Conservation (phyloP, 495 filamentous ascomycete genomes). For the Aspergillus carlsbadensis region DNA sequence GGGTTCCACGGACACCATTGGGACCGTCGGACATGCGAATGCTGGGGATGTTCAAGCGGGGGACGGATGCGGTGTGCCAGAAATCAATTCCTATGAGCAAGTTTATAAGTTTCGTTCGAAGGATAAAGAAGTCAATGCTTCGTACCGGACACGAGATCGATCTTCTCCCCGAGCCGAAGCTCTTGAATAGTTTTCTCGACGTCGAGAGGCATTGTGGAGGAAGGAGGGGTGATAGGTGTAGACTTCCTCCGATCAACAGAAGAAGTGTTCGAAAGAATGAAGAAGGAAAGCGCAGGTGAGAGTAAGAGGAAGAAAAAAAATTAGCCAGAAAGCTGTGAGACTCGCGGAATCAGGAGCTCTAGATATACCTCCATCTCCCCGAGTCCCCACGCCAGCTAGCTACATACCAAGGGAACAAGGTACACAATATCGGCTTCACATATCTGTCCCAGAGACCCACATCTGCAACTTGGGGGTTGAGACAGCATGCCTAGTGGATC, state of each 20-base stretch:
- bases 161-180: slow-evolving; percentile 62
- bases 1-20: slow-evolving; percentile 71
- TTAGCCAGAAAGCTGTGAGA: neutral
- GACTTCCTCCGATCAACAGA: slow-evolving; percentile 8
- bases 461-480: neutral
- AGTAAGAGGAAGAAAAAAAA: neutral
- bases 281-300: neutral
- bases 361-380: slow-evolving; percentile 10
- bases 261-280: neutral
- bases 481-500: neutral
- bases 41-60: slow-evolving; percentile 66
- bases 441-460: neutral
- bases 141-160: slow-evolving; percentile 58
- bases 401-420: neutral
- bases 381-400: neutral
- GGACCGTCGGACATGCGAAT: slow-evolving; percentile 71
- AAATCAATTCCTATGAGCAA: slow-evolving; percentile 60
- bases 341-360: slow-evolving; percentile 9
- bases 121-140: neutral
- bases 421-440: neutral
- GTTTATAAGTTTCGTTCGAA: neutral
- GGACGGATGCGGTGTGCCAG: slow-evolving; percentile 72
- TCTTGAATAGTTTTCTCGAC: slow-evolving; percentile 62
- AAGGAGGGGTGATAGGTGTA: neutral
- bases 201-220: slow-evolving; percentile 54